Evolutionary conservation across 331 rosid genomes (phyloP), one percentile per base, ranked within the genome.

Genomic region (Acacia pycnantha): DNA sequence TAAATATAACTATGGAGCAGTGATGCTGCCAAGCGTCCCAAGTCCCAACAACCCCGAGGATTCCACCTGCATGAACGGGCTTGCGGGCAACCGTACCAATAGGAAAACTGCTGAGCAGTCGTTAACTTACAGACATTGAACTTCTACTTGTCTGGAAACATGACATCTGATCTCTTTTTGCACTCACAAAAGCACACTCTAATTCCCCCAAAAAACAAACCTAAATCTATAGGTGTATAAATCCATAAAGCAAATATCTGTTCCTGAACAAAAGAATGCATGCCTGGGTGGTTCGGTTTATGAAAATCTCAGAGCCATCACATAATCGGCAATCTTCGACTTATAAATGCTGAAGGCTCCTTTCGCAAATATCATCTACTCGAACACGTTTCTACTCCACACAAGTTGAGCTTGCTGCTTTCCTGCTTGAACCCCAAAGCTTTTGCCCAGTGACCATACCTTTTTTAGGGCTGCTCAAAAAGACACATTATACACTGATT

Each of bases 381-480:
- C 44, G 79, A 59, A 41, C 56, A 81, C 53, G 66, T 68, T 84
- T 81, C 85, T 43, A 80, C 73, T 83, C 74, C 81, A 18, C 41
- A 81, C 76, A 79, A 77, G 59, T 76, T 74, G 84, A 78, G 86
- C 73, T 80, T 80, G 88, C 79, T 76, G 70, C 71, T 62, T 73
- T 80, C 84, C 81, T 83, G 85, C 71, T 81, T 87, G 80, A 81
- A 87, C 85, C 43, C 43, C 70, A 77, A 79, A 72, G 37, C 80
- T 43, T 80, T 43, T 53, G 77, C 74, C 81, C 13, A 74, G 13
- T 71, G 69, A 87, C 91, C 86, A 91, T 62, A 44, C 54, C 80
- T 69, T 87, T 78, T 83, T 88, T 29, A 90, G 24, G 88, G 93
- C 97, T 91, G 94, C 80, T 24, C 16, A 88, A 76, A 71, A 76